A percentile compares a stretch with the other conserved stretches of the same genome.
Evolutionary conservation across 139 green algal species (phyloP).

Genomic region (Coelastrella sp.): DNA sequence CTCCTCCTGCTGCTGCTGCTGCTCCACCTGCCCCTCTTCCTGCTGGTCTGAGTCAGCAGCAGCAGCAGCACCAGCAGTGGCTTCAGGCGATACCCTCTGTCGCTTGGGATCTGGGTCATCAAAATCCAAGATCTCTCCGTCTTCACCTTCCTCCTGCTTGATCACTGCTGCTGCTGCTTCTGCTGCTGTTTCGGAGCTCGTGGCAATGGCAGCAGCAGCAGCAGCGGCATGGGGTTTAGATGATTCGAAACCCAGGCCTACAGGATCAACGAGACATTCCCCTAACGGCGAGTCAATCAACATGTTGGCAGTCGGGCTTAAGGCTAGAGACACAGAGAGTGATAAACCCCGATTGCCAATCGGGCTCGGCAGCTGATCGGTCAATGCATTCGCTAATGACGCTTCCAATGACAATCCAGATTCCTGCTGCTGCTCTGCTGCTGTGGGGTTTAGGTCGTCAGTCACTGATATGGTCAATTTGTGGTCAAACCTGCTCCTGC

Average conservation of each 20-base stretch:
- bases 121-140: not conserved
- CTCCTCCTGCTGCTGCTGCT: not conserved
- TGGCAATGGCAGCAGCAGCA: not conserved
- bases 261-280: too few relatives aligned
- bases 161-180: not conserved
- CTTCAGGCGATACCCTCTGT: not conserved
- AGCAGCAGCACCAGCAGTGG: not conserved
- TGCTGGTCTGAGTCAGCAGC: not conserved
- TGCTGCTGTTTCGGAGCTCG: not conserved
- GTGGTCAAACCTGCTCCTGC: too few relatives aligned
- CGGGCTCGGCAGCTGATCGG: too few relatives aligned
- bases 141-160: not conserved
- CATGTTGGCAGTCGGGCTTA: too few relatives aligned
- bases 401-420: not conserved
- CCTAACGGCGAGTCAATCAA: too few relatives aligned
- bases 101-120: not conserved
- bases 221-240: not conserved
- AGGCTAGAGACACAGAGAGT: too few relatives aligned
- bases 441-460: too few relatives aligned
- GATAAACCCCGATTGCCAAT: too few relatives aligned
- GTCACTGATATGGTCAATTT: too few relatives aligned
- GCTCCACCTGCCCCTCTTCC: not conserved
- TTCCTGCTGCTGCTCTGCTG: not conserved
- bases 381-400: not conserved
- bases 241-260: too few relatives aligned